Percentiles rank a stretch among this genome's conserved stretches.
phyloP scores from a whole-genome alignment of 352 stramenopile genomes.

The Phytophthora meadii region DNA sequence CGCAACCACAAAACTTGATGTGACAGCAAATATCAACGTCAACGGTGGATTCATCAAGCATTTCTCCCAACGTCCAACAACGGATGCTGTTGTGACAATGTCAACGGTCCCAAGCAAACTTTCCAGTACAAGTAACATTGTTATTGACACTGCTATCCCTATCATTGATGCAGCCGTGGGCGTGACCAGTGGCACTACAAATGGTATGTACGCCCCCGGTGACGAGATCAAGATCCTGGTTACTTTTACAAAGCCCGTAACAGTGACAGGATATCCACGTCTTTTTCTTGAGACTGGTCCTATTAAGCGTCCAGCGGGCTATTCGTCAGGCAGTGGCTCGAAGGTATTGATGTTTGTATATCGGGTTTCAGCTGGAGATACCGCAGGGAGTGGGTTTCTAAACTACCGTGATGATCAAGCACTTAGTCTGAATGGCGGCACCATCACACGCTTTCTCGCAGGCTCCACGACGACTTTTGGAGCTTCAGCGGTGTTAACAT shows the following conservation, averaged over 20 bases:
- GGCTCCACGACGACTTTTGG: conserved; percentile 9
- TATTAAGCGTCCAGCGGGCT: conserved; percentile 74
- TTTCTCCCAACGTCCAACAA: conserved; percentile 71
- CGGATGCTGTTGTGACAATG: conserved; percentile 61
- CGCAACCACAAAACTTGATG: conserved; percentile 52
- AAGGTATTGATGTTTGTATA: conserved; percentile 80
- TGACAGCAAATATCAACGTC: conserved; percentile 57
- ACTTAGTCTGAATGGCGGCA: conserved; percentile 71
- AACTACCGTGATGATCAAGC: conserved; percentile 73
- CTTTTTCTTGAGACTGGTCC: conserved; percentile 76
- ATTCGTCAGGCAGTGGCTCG: conserved; percentile 64
- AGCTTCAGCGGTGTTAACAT: conserved; percentile 42
- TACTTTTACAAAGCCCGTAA: conserved; percentile 83
- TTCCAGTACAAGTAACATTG: conserved; percentile 57
- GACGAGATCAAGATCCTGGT: conserved; percentile 70
- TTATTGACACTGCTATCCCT: conserved; percentile 68
- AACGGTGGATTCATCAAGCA: conserved; percentile 80
- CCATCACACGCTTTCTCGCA: conserved; percentile 51
- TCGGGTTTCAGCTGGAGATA: conserved; percentile 69
- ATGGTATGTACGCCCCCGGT: conserved; percentile 75
- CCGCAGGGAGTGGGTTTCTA: conserved; percentile 52
- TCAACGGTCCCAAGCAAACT: conserved; percentile 53
- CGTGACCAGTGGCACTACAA: conserved; percentile 52
- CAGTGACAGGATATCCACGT: conserved; percentile 66
- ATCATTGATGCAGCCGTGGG: conserved; percentile 63